These are phyloP conservation scores for Candida caryicola DNA, from an alignment of 805 yeast species.

Conservation along the genomic window DNA sequence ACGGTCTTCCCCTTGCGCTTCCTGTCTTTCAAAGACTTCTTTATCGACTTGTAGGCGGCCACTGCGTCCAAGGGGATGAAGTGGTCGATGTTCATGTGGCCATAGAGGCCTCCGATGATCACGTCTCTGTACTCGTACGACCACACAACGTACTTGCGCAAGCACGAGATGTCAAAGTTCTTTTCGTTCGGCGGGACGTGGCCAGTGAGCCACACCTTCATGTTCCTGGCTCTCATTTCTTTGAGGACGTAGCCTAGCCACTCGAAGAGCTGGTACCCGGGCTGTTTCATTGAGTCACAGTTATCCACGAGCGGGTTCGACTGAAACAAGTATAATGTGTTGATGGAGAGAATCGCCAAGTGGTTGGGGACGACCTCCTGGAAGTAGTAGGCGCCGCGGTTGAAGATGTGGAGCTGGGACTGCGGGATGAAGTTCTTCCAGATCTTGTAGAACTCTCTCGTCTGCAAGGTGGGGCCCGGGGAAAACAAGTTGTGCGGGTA, in stretches of 20 bases:
- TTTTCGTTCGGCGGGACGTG: constrained; percentile 87
- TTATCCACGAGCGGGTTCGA: constrained; percentile 80
- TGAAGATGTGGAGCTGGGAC: constrained; percentile 71
- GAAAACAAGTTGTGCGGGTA: constrained; percentile 85
- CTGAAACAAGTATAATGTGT: constrained; percentile 71
- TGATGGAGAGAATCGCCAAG: constrained; percentile 74
- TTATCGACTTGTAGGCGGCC: constrained; percentile 58
- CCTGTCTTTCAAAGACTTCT: constrained; percentile 14
- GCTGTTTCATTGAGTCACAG: constrained; percentile 69
- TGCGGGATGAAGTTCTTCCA: constrained; percentile 77
- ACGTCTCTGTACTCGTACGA: constrained; percentile 78
- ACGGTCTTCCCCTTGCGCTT: constrained; percentile 7
- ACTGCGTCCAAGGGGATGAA: constrained; percentile 73
- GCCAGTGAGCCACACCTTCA: constrained; percentile 86
- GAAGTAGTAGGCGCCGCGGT: constrained; percentile 71
- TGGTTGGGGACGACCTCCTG: constrained; percentile 76
- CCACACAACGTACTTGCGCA: constrained; percentile 77
- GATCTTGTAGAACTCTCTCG: constrained; percentile 68
- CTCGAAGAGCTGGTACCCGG: constrained; percentile 72
- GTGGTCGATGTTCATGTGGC: constrained; percentile 90
- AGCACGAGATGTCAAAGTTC: constrained; percentile 71
- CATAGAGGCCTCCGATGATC: constrained; percentile 78
- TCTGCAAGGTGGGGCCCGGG: constrained; percentile 86
- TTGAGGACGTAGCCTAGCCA: constrained; percentile 77
- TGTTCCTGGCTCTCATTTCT: constrained; percentile 66